phyloP scores from a whole-genome alignment of 1,284 basidiomycete genomes.

The Paramarasmius palmivorus region DNA sequence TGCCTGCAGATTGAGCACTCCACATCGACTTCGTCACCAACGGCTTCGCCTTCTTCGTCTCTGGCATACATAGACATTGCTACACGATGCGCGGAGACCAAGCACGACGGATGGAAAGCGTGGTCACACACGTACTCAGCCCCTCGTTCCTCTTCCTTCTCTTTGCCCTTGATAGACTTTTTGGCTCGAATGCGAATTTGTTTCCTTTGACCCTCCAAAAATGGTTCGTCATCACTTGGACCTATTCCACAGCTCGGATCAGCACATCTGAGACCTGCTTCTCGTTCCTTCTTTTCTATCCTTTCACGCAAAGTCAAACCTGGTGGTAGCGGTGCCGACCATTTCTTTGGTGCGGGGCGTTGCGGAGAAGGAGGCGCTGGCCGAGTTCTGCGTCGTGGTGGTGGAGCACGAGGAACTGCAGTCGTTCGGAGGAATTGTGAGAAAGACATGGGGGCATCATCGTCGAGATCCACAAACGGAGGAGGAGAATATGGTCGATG shows the following conservation, averaged over 20 bases:
- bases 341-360: slow-evolving; percentile 35
- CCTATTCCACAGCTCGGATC: slow-evolving; percentile 73
- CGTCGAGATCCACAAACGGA: no score
- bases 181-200: slow-evolving; percentile 33
- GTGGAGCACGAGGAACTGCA: not conserved
- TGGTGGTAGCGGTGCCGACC: slow-evolving; percentile 54
- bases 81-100: slow-evolving; percentile 74
- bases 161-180: slow-evolving; percentile 14
- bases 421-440: no score
- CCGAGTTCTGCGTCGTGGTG: not conserved
- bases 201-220: slow-evolving; percentile 35
- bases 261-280: slow-evolving; percentile 66
- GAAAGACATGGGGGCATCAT: no score
- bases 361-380: not conserved
- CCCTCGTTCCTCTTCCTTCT: slow-evolving; percentile 13
- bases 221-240: slow-evolving; percentile 74
- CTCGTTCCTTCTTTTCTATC: slow-evolving; percentile 67
- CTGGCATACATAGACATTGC: slow-evolving; percentile 50
- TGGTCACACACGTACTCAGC: slow-evolving; percentile 51
- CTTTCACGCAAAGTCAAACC: slow-evolving; percentile 68
- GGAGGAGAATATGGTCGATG: not conserved
- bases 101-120: slow-evolving; percentile 66
- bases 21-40: slow-evolving; percentile 48
- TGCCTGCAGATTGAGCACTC: slow-evolving; percentile 69
- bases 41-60: slow-evolving; percentile 40